phyloP scores from a whole-genome alignment of 495 filamentous ascomycete species.

The Thermochaetoides thermophila region DNA sequence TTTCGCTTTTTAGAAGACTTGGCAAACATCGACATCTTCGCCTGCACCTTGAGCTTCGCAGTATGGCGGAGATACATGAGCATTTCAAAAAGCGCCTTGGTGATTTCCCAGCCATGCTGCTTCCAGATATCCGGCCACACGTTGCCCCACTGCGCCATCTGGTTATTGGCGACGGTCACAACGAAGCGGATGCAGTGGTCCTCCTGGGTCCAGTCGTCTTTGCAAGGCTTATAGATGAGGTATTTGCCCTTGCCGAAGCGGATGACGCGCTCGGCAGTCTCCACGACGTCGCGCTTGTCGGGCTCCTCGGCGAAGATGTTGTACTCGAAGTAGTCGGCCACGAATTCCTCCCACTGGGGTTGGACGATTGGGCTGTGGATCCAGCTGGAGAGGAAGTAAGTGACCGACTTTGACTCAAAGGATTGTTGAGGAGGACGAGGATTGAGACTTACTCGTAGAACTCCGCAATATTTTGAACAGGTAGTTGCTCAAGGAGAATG shows the following conservation, averaged over 20 bases:
- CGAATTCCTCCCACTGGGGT: conserved; percentile 19
- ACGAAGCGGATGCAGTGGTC: conserved; percentile 22
- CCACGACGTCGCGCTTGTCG: conserved; percentile 14
- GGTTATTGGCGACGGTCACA: conserved; percentile 14
- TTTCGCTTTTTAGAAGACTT: too few relatives aligned
- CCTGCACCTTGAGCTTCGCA: too few relatives aligned
- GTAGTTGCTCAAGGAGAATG: conserved; percentile 20
- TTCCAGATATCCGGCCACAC: conserved; percentile 19
- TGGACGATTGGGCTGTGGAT: too few relatives aligned
- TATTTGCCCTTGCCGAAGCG: conserved; percentile 11
- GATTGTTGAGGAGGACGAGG: background rate
- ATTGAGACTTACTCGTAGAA: conserved; percentile 14
- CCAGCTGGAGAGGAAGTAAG: conserved; percentile 5
- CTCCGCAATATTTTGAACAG: conserved; percentile 13
- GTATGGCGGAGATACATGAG: conserved; percentile 15
- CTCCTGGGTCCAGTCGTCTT: conserved; percentile 15
- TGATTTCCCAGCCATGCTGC: conserved; percentile 10
- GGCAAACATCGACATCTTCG: too few relatives aligned
- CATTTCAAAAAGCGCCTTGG: conserved; percentile 18
- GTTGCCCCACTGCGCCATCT: conserved; percentile 12
- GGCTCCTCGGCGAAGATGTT: conserved; percentile 10
- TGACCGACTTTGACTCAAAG: background rate
- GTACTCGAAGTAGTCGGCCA: conserved; percentile 13
- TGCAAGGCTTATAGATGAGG: conserved; percentile 17
- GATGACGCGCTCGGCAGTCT: conserved; percentile 15